Evolutionary conservation across 805 yeast genomes (phyloP).

Genomic region (Zygoascus tannicola): DNA sequence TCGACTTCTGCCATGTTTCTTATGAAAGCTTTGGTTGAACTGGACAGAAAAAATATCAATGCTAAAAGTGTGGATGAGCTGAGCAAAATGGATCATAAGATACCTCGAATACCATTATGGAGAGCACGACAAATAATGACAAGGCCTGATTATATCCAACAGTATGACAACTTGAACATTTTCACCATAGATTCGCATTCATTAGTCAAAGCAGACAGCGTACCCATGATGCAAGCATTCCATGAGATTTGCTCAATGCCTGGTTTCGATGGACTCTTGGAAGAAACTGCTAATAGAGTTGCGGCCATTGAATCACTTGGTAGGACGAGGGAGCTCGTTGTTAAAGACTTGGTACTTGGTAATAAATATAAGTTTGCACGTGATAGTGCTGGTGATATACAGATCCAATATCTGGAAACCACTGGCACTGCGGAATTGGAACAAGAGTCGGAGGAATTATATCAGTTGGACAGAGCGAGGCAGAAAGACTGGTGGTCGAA

Average conservation of each 20-base stretch:
- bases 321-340: constrained; percentile 65
- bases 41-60: constrained; percentile 36
- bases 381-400: background rate
- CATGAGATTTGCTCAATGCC: constrained; percentile 66
- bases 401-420: background rate
- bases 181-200: constrained; percentile 71
- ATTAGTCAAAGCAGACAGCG: constrained; percentile 66
- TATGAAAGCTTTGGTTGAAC: constrained; percentile 60
- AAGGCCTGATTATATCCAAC: constrained; percentile 67
- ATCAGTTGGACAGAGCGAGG: constrained; percentile 12
- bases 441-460: constrained; percentile 16
- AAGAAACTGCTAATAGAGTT: constrained; percentile 58
- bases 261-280: constrained; percentile 56
- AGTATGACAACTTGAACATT: constrained; percentile 64
- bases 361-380: constrained; percentile 20
- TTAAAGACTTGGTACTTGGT: constrained; percentile 51
- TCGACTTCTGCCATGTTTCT: constrained; percentile 64
- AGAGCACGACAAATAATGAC: constrained; percentile 80
- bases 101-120: constrained; percentile 77
- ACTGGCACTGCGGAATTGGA: constrained; percentile 11
- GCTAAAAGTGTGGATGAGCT: constrained; percentile 18
- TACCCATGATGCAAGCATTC: constrained; percentile 86
- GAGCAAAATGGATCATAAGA: constrained; percentile 35
- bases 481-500: constrained; percentile 17
- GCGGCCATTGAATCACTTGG: constrained; percentile 68